Conservation (phyloP, 2,329 filamentous ascomycete species). For the Magnaporthiopsis rhizophila region DNA sequence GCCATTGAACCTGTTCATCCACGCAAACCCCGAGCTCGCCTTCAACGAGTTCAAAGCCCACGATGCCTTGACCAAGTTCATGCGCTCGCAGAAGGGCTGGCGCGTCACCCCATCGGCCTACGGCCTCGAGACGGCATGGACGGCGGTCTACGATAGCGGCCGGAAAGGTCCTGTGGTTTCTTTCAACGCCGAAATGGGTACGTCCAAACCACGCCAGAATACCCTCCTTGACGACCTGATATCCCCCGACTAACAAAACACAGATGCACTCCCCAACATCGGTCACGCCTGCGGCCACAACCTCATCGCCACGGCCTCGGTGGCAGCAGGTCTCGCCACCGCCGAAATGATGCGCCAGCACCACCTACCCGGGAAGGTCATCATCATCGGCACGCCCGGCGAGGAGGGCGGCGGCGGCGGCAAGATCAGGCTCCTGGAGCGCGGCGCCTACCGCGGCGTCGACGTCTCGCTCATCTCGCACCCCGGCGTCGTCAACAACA, state of each 20-base stretch:
- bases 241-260: too few species aligned
- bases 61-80: conserved; percentile 38
- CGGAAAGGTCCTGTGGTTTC: conserved; percentile 36
- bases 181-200: conserved; percentile 40
- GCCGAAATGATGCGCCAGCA: conserved; percentile 33
- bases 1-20: conserved; percentile 39
- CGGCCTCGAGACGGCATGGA: conserved; percentile 43
- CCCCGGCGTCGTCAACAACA: conserved; percentile 32
- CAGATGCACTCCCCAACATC: conserved; percentile 40
- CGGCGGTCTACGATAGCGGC: conserved; percentile 38
- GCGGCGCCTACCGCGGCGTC: conserved; percentile 32
- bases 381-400: conserved; percentile 44
- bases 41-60: conserved; percentile 42
- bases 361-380: conserved; percentile 33
- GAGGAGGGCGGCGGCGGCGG: conserved; percentile 40
- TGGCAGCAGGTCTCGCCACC: conserved; percentile 38
- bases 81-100: conserved; percentile 31
- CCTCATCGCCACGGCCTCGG: conserved; percentile 40
- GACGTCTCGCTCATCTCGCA: conserved; percentile 34
- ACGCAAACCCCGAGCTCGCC: conserved; percentile 41
- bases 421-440: conserved; percentile 37
- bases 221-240: too few species aligned
- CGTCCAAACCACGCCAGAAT: background rate
- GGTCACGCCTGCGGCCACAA: conserved; percentile 50
- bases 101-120: conserved; percentile 43